Percentiles rank a stretch among this genome's conserved stretches.
Conservation (phyloP, 2,329 filamentous ascomycete genomes). For the Teratosphaeria nubilosa region DNA sequence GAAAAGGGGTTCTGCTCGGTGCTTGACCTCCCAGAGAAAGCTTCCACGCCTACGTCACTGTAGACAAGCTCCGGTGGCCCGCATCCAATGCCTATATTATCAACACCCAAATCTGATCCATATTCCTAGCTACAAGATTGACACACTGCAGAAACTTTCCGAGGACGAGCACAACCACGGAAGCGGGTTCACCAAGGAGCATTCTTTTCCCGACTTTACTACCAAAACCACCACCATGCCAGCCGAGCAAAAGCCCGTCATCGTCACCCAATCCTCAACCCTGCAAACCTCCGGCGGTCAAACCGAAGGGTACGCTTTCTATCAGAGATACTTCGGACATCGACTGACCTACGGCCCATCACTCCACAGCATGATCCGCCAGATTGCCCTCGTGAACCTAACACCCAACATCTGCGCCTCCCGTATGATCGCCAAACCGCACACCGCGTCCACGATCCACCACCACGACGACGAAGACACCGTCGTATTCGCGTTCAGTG, state of each 20-base stretch:
- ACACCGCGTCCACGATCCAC: slow-evolving; percentile 52
- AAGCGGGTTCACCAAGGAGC: neutral
- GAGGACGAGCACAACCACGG: neutral
- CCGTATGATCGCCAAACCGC: slow-evolving; percentile 53
- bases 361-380: slow-evolving; percentile 34
- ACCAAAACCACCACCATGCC: slow-evolving; percentile 7
- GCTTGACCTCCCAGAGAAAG: neutral
- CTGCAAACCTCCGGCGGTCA: slow-evolving; percentile 38
- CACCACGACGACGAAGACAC: slow-evolving; percentile 65
- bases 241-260: slow-evolving; percentile 31
- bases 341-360: too few relatives aligned
- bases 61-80: neutral
- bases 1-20: too few relatives aligned
- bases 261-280: slow-evolving; percentile 42
- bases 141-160: neutral
- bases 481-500: slow-evolving; percentile 51
- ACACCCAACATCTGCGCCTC: slow-evolving; percentile 58
- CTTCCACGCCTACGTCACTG: neutral
- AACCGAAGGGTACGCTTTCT: slow-evolving; percentile 24
- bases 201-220: neutral
- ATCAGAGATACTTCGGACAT: too few relatives aligned
- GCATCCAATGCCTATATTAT: neutral
- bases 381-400: slow-evolving; percentile 52
- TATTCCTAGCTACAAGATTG: neutral
- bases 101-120: neutral